Evolutionary conservation across 805 yeast species (phyloP).

Genomic region (Spathaspora gorwiae): DNA sequence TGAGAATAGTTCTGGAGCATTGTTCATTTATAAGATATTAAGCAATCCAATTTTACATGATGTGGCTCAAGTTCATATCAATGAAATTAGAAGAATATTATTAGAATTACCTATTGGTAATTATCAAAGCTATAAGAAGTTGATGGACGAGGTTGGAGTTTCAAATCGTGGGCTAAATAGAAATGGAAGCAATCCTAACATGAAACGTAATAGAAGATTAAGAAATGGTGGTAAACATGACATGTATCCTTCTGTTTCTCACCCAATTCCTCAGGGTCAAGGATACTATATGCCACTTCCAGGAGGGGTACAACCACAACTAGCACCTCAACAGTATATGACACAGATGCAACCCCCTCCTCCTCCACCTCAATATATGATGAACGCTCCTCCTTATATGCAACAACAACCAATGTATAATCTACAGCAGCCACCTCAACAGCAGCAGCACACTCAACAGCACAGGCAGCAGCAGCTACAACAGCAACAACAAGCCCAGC

Average conservation of each 20-base stretch:
- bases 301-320: not conserved
- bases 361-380: conserved; percentile 2
- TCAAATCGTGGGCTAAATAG: conserved; percentile 19
- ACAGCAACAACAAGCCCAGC: conserved; percentile 15
- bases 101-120: conserved; percentile 52
- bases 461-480: conserved; percentile 12
- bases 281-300: not conserved
- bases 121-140: conserved; percentile 72
- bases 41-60: conserved; percentile 56
- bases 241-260: not conserved
- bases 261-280: not conserved
- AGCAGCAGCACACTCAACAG: not conserved
- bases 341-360: conserved; percentile 1
- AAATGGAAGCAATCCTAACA: conserved; percentile 5
- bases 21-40: conserved; percentile 72
- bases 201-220: conserved; percentile 2
- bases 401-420: not conserved
- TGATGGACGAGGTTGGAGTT: conserved; percentile 90
- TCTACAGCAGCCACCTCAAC: conserved; percentile 3
- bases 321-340: conserved; percentile 1
- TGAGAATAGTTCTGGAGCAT: conserved; percentile 44
- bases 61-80: conserved; percentile 52
- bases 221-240: conserved; percentile 1
- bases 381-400: conserved; percentile 5
- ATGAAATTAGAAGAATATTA: conserved; percentile 60